Evolutionary conservation across 2,329 filamentous ascomycete genomes (phyloP).

Genomic region (Cryphonectria japonica): DNA sequence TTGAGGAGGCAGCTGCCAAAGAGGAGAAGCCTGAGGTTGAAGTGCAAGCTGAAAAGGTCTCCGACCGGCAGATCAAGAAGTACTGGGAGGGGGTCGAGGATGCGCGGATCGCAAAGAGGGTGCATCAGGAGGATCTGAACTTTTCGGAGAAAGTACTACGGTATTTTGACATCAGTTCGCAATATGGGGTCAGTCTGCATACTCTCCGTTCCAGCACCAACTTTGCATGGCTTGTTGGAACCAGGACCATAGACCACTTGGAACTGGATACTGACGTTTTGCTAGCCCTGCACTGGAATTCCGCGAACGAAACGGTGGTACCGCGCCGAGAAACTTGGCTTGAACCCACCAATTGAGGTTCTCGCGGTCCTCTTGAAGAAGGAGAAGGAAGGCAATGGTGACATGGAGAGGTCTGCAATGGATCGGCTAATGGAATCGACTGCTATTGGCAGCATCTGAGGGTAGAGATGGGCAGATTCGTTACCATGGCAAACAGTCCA

Average conservation of each 20-base stretch:
- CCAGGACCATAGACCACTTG: neutral
- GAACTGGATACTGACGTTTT: slow-evolving; percentile 13
- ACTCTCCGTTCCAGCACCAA: too few relatives aligned
- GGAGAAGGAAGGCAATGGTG: slow-evolving; percentile 57
- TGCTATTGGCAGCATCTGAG: slow-evolving; percentile 41
- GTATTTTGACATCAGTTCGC: slow-evolving; percentile 88
- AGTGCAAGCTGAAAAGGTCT: slow-evolving; percentile 64
- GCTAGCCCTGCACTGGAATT: slow-evolving; percentile 85
- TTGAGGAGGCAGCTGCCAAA: slow-evolving; percentile 33
- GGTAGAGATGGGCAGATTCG: neutral
- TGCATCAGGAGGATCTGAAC: slow-evolving; percentile 77
- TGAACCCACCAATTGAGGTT: slow-evolving; percentile 90
- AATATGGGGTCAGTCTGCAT: slow-evolving; percentile 79
- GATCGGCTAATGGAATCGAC: slow-evolving; percentile 66
- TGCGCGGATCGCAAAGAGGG: slow-evolving; percentile 66
- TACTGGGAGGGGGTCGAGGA: slow-evolving; percentile 80
- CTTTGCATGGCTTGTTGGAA: neutral
- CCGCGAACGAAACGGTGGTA: slow-evolving; percentile 83
- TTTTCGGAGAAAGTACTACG: slow-evolving; percentile 83
- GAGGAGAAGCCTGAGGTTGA: slow-evolving; percentile 55
- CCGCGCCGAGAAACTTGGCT: slow-evolving; percentile 77
- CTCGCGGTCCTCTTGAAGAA: slow-evolving; percentile 81
- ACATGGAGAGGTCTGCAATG: slow-evolving; percentile 71
- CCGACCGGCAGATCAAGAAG: slow-evolving; percentile 68
- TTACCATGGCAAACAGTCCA: neutral